Evolutionary conservation across 2,329 filamentous ascomycete species (phyloP), one percentile per base, ranked within the genome.

Genomic region (Aspergillus pseudoviridinutans): DNA sequence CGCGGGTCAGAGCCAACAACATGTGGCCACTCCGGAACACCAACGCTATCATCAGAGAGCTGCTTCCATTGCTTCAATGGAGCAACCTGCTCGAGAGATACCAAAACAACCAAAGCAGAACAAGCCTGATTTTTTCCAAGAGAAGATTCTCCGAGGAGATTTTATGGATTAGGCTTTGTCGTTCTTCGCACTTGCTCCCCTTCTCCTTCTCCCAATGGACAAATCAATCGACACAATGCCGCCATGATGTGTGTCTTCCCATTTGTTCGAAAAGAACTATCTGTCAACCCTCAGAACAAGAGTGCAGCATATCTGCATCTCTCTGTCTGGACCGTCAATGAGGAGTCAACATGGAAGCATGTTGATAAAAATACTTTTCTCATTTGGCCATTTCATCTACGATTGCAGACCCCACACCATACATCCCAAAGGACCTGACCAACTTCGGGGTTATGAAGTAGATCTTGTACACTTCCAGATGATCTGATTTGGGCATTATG

Each of bases 111-210:
- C 77, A 4, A 77, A 78, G 56, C 76, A 82, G 64, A 80, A 81
- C 46, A 95, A 93, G 80, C 92, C 93, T 29, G 94, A 99, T 78
- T 89, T 89, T 61, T 94, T 97, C 79, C 92, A 97, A 76, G 94
- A 99, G 82, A 87, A 95, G 65, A 97, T 99, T 68, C 83, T 99
- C 65, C 94, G 96, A 79, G 94, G 93, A 49, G 94, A 99, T 71
- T 97, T 99, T 69, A 97, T 97, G 92, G 92, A 97, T 71, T 96
- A 81, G 65, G 42, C 52, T 56, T 22, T 50, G 7, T 44, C n/a
- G 52, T 41, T 44, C 29, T 20, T 42, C 53, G 44, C 52, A 44
- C 14, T 49, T 52, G 14, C 49, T 28, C 50, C 46, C 41, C 27
- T 47, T 50, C 51, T 28, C 35, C 22, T 51, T 57, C 42, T 27